Percentiles rank a stretch among this genome's conserved stretches.
These are phyloP conservation scores for Aspergillus saccharolyticus DNA, from an alignment of 495 filamentous ascomycete species.

Conservation along the genomic window DNA sequence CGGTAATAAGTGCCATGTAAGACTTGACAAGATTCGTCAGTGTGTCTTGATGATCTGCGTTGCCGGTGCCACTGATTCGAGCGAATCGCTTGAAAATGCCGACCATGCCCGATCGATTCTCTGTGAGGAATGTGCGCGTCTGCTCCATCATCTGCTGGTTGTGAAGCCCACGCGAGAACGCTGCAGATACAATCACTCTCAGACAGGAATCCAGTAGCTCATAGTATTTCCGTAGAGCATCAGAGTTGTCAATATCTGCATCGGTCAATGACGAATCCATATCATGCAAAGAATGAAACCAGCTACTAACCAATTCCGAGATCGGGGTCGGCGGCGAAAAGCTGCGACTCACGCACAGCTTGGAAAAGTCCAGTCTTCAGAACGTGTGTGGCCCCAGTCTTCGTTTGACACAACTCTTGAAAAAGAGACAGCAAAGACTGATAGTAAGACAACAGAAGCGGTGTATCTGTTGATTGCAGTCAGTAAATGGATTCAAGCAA, in stretches of 20 bases:
- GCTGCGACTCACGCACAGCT: conserved; percentile 65
- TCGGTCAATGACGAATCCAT: conserved; percentile 14
- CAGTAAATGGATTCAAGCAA: conserved; percentile 10
- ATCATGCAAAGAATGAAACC: neutral
- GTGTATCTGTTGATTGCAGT: conserved; percentile 40
- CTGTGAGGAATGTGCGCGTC: conserved; percentile 66
- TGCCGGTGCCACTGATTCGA: conserved; percentile 57
- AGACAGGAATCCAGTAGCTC: conserved; percentile 73
- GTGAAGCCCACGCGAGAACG: conserved; percentile 72
- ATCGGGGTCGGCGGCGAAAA: conserved; percentile 92
- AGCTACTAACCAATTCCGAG: conserved; percentile 65
- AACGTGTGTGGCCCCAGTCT: conserved; percentile 71
- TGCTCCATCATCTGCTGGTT: conserved; percentile 73
- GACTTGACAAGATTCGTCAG: conserved; percentile 55
- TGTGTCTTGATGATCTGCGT: conserved; percentile 33
- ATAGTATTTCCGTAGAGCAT: conserved; percentile 75
- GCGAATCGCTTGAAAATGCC: conserved; percentile 89
- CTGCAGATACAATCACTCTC: conserved; percentile 71
- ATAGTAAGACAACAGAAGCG: conserved; percentile 56
- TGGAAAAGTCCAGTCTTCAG: conserved; percentile 87
- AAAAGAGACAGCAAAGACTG: conserved; percentile 77
- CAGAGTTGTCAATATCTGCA: conserved; percentile 59
- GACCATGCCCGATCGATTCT: conserved; percentile 74
- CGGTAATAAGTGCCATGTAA: conserved; percentile 53
- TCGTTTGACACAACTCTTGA: conserved; percentile 75